Evolutionary conservation across 2,329 filamentous ascomycete species (phyloP), one percentile per base, ranked within the genome.

Genomic region (Calonectria ilicicola): DNA sequence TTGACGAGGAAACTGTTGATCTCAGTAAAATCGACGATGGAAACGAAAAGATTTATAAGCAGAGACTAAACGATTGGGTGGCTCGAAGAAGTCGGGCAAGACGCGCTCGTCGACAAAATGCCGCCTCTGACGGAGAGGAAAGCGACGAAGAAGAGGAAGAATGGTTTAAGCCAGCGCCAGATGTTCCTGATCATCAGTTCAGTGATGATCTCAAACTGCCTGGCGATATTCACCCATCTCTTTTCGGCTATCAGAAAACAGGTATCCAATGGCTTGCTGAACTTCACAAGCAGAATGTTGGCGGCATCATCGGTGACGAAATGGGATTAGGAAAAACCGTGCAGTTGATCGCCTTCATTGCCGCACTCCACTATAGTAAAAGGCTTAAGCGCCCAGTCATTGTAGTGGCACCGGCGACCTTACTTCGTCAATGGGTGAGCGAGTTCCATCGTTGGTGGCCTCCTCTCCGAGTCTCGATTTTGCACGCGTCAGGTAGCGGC

Each of bases 391-490:
- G 95, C 72, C 97, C 97, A 0, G 92, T 97, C 51, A 95, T 99
- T 72, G 91, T 99, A 9, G 95, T 99, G 5, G 96, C 95, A 64
- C 97, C 97, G 2, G 96, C 96, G 4, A 99, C 97, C 0, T 93
- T 99, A 27, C 93, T 99, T 86, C 94, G 95, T 73, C 97, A 99
- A 82, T 99, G 97, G 97, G 97, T 98, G 15, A 98, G 97, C 75
- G 97, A 99, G 81, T 98, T 99, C 78, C 97, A 99, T 84, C 92
- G 93, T 15, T 99, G 97, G 97, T 99, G 97, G 97, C 97, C 97
- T n/a, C 93, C 97, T n/a, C 87, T 99, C 38, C 91, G 97, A 49
- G 97, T 99, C 6, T 98, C 96, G 0, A 98, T 99, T 74, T 83
- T 99, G 62, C 97, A 99, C 82, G 95, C 95, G 1, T 98, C 97